phyloP scores from a whole-genome alignment of 257 asterid genomes.

The Cynanchum wilfordii region DNA sequence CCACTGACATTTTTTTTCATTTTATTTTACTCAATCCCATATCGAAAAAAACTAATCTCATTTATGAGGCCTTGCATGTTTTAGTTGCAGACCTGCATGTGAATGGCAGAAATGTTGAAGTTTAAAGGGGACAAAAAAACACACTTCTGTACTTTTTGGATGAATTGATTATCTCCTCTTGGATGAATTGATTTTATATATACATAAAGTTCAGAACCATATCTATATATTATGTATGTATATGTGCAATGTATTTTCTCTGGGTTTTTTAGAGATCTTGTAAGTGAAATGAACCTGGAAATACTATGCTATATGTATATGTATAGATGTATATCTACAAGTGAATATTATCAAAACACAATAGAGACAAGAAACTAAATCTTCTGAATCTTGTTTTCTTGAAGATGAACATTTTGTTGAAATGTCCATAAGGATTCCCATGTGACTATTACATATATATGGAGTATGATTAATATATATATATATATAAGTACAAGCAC shows the following conservation, averaged over 20 bases:
- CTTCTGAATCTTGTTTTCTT: slow-evolving; percentile 11
- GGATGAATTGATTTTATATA: neutral
- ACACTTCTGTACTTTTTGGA: neutral
- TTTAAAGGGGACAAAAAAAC: slow-evolving; percentile 7
- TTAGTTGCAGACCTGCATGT: slow-evolving; percentile 11
- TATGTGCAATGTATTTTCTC: neutral
- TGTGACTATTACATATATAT: neutral
- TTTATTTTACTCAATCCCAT: too few relatives aligned
- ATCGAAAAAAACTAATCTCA: too few relatives aligned
- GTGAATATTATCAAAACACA: too few relatives aligned
- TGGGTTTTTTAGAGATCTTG: neutral
- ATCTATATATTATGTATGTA: too few relatives aligned
- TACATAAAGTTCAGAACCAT: neutral
- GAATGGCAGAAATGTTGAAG: slow-evolving; percentile 17
- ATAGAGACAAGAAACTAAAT: slow-evolving; percentile 13
- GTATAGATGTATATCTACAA: too few relatives aligned
- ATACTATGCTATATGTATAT: too few relatives aligned
- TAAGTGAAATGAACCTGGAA: slow-evolving; percentile 3
- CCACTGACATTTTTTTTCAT: too few relatives aligned
- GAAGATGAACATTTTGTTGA: slow-evolving; percentile 17
- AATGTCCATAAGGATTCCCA: slow-evolving; percentile 8
- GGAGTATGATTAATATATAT: too few relatives aligned
- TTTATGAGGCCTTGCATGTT: neutral
- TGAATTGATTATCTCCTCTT: neutral
- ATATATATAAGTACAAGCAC: neutral